Evolutionary conservation across 2,329 filamentous ascomycete genomes (phyloP).

Genomic region (Pseudogymnoascus sp.): DNA sequence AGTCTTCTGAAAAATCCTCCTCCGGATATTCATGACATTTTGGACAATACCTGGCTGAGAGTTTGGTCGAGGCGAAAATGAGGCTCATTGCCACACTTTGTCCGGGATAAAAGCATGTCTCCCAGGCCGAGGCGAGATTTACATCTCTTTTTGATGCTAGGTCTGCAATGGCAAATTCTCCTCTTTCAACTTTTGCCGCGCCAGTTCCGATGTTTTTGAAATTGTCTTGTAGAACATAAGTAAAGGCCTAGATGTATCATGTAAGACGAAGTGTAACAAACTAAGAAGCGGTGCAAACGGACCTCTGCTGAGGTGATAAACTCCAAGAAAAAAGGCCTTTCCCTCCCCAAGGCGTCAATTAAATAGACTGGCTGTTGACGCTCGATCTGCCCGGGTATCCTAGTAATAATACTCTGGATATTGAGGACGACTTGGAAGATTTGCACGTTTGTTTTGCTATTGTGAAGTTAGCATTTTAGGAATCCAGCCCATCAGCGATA

Average conservation of each 20-base stretch:
- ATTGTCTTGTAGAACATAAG: constrained; percentile 23
- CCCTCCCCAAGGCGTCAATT: constrained; percentile 25
- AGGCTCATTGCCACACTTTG: constrained; percentile 29
- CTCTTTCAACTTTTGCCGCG: constrained; percentile 21
- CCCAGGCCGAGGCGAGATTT: constrained; percentile 20
- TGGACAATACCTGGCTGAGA: background rate
- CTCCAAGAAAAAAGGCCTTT: constrained; percentile 27
- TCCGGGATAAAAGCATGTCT: constrained; percentile 25
- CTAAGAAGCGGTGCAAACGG: background rate
- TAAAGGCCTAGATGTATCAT: constrained; percentile 17
- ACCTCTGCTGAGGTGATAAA: constrained; percentile 26
- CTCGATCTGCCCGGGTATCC: constrained; percentile 25
- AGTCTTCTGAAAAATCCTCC: background rate
- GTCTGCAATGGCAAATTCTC: constrained; percentile 26
- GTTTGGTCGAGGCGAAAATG: constrained; percentile 18
- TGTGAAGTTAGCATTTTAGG: background rate
- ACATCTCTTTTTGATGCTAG: constrained; percentile 17
- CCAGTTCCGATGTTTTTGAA: constrained; percentile 18
- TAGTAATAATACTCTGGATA: constrained; percentile 19
- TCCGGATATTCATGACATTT: background rate
- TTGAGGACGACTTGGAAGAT: constrained; percentile 22
- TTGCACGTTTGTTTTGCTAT: constrained; percentile 19
- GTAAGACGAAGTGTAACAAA: background rate
- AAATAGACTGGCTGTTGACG: constrained; percentile 29
- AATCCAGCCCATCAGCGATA: too few relatives aligned